Evolutionary conservation across 2,329 filamentous ascomycete species (phyloP), one percentile per base, ranked within the genome.

Genomic region (Pseudocercospora macadamiae): DNA sequence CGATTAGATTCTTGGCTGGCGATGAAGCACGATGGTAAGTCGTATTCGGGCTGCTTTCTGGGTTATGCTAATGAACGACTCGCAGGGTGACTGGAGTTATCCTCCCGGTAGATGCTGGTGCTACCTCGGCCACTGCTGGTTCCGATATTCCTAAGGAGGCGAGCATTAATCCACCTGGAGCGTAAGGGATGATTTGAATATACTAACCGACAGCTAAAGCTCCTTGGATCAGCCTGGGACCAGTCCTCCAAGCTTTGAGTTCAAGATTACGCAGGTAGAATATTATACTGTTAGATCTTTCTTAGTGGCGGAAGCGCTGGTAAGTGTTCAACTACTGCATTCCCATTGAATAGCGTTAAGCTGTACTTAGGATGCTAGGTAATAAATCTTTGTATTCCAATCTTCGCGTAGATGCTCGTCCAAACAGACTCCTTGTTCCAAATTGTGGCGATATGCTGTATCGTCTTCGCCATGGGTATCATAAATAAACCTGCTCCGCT

Each of bases 1-100:
- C 80, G 2, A 79, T 83, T 0, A 71, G 77, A 1, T 84, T 82
- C 62, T 71, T 84, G n/a, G 80, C 79, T 4, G 76, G 80, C 9
- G 76, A 80, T 59, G 77, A 83, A 68, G 78, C 80, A 0, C 72
- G 80, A 59, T 84, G 81, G 81, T 80, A 28, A 37, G 48, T 36
- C 34, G 37, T 25, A 28, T 5, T 2, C n/a, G 3, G 21, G 18
- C 2, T 3, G 19, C n/a, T 36, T 28, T n/a, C 82, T 28, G 80
- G 39, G 9, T 8, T 2, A 39, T 18, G 12, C 23, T 14, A 16
- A 18, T n/a, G 28, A 42, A 55, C 28, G 5, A 10, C 4, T 18
- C n/a, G 4, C 37, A 61, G 62, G 64, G 61, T 66, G 44, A 70
- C 81, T 0, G 80, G 79, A 1, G 71, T 78, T 0, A 75, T 80